Percentiles rank a stretch among this genome's conserved stretches.
phyloP scores from a whole-genome alignment of 169 alveolate species.

The Neospora caninum region DNA sequence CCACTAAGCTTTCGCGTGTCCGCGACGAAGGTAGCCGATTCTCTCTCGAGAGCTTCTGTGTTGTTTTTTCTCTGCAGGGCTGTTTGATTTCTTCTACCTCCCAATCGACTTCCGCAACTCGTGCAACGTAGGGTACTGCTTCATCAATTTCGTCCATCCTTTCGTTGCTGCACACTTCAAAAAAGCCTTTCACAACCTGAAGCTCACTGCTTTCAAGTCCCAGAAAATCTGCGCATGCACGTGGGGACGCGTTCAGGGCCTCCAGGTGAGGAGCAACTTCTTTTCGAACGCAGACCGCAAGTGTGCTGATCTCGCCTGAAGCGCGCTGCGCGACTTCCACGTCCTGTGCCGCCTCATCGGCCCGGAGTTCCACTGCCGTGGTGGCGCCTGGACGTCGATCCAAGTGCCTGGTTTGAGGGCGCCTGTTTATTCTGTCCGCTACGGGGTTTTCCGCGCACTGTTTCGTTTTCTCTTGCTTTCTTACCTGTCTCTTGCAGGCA shows the following conservation, averaged over 20 bases:
- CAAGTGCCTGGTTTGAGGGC: too few relatives aligned
- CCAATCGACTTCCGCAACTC: constrained; percentile 88
- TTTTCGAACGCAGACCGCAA: too few relatives aligned
- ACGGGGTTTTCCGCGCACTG: too few relatives aligned
- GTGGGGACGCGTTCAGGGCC: constrained; percentile 79
- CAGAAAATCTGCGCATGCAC: constrained; percentile 68
- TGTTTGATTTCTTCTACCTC: constrained; percentile 84
- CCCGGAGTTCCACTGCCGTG: too few relatives aligned
- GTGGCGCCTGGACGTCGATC: too few relatives aligned
- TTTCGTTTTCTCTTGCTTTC: not conserved
- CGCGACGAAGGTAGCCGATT: too few relatives aligned
- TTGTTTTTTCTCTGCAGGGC: constrained; percentile 62
- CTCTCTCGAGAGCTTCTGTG: too few relatives aligned
- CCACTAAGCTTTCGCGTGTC: too few relatives aligned
- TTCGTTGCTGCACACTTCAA: constrained; percentile 73
- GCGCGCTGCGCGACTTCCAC: too few relatives aligned
- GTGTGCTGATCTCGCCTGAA: too few relatives aligned
- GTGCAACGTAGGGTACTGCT: constrained; percentile 87
- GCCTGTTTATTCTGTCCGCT: too few relatives aligned
- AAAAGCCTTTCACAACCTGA: constrained; percentile 65
- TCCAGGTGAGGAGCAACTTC: not conserved
- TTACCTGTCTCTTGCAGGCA: constrained; percentile 3
- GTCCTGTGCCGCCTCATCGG: too few relatives aligned
- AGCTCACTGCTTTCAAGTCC: constrained; percentile 72
- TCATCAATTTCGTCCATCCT: constrained; percentile 81